Conservation (phyloP, 768 basidiomycete species). For the Chalciporus pseudorubinellus region DNA sequence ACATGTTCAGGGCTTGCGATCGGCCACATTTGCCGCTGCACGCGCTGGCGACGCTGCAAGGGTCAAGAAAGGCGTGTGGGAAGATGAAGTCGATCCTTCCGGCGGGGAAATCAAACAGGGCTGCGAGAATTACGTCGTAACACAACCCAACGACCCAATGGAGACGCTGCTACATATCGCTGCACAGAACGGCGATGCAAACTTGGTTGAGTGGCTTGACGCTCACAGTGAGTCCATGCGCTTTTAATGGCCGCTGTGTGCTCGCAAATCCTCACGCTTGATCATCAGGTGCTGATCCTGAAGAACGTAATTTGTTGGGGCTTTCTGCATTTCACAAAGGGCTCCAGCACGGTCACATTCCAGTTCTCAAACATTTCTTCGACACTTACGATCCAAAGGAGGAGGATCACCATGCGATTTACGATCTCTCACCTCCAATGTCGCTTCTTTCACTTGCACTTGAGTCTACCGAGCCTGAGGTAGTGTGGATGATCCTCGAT, state of each 20-base stretch:
- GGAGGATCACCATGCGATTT: constrained; percentile 48
- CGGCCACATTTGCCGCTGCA: constrained; percentile 64
- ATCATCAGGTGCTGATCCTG: constrained; percentile 62
- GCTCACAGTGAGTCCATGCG: constrained; percentile 55
- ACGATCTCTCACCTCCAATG: constrained; percentile 39
- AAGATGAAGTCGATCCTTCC: constrained; percentile 65
- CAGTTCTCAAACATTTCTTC: constrained; percentile 60
- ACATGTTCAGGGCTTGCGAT: constrained; percentile 54
- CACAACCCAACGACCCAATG: constrained; percentile 47
- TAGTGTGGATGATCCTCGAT: constrained; percentile 63
- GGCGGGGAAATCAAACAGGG: constrained; percentile 66
- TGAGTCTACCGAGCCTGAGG: constrained; percentile 58
- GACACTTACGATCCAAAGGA: constrained; percentile 56
- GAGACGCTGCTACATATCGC: constrained; percentile 75
- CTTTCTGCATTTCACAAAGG: constrained; percentile 69
- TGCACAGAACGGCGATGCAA: constrained; percentile 49
- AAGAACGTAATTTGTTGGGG: constrained; percentile 59
- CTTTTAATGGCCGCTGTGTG: constrained; percentile 23
- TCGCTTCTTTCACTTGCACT: constrained; percentile 56
- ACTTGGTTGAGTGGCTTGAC: constrained; percentile 67
- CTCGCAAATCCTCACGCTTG: constrained; percentile 18
- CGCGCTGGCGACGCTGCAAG: constrained; percentile 47
- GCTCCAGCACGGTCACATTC: constrained; percentile 48
- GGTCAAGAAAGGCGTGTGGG: constrained; percentile 68
- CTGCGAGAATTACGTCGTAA: constrained; percentile 49